Base-by-base conservation (phyloP, 805 yeast genomes). In the Metschnikowia koreensis region DNA sequence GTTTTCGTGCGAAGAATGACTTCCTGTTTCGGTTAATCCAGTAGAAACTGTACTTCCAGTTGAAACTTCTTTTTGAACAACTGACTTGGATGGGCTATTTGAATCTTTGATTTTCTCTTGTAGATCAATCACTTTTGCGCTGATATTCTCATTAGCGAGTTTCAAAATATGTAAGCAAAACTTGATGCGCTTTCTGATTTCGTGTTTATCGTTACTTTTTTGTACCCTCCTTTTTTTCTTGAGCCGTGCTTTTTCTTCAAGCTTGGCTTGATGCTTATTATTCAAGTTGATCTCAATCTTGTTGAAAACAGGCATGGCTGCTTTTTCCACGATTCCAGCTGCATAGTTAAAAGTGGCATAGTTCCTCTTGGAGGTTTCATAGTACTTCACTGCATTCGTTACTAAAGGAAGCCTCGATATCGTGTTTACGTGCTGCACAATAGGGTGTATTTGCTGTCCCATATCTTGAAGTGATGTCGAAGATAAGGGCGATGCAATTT, bases 131-230 rank as follows among this genome's bases (percentile, higher is more conserved):
- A 91, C 87, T 57, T 89, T 83, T 44, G 80, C 74, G 44, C 86
- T 83, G 33, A 91, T 75, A 60, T 86, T 89, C 51, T 81, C 82
- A 62, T 89, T 91, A 3, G 97, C 97, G 46, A 89, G 74, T 62
- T 86, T 86, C 50, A 91, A 73, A 47, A 92, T 75, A 59, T 90
- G 92, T 44, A 92, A 75, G 60, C 96, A 83, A 62, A 93, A 87
- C 37, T 87, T 84, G 44, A 91, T 65, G 57, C 92, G 78, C 57
- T 85, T 84, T 53, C 89, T 81, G 27, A 92, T 86, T 61, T 89
- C 96, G 50, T 52, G 63, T 64, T 62, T 60, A 53, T 64, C 63
- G 46, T 69, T 47, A 46, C 56, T 22, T n/a, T 39, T 38, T 36
- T 38, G 46, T 10, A 52, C 29, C 36, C 50, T 50, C 16, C 63